Evolutionary conservation across 768 basidiomycete genomes (phyloP), one percentile per base, ranked within the genome.

Genomic region (Lactarius vividus): DNA sequence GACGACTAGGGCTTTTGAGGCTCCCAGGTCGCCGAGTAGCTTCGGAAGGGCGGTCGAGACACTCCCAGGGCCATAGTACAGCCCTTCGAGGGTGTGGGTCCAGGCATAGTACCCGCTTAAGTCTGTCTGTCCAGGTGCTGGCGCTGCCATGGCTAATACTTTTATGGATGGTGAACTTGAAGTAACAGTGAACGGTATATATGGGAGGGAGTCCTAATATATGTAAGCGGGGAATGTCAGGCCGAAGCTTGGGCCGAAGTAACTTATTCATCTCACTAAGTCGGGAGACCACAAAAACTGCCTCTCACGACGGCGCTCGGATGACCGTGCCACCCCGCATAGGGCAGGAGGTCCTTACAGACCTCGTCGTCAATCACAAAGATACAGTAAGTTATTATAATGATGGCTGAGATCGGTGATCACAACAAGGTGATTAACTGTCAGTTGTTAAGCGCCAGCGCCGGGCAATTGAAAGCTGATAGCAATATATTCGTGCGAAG

Each of bases 31-130:
- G 28, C 80, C 69, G 64, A 91, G 77, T 16, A 92, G 75, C 71
- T 83, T 83, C 8, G 88, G 88, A 44, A 92, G 80, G 13, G 87
- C 87, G 0, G 83, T 86, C 58, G 73, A 78, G 42, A 85, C 74
- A 40, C 81, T 86, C 33, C 89, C 88, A 53, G 90, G 88, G 3
- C 91, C 91, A 73, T 90, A 92, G 72, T 85, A 82, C 20, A 92
- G 77, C 23, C 82, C 83, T 65, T 87, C 86, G 65, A 92, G 79
- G 1, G 87, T 85, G 70, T 88, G 84, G 0, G 84, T 85, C 79
- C 84, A 90, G 28, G 81, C 78, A 72, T 92, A 93, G 26, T 77
- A 85, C 23, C 91, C 91, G 49, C 78, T 73, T 42, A 81, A 68
- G 39, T 74, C 62, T 18, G 68, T 66, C 39, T 69, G 57, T 46